These are phyloP conservation scores for Aspergillus caelatus DNA, from an alignment of 2,329 filamentous ascomycete genomes.

Conservation along the genomic window DNA sequence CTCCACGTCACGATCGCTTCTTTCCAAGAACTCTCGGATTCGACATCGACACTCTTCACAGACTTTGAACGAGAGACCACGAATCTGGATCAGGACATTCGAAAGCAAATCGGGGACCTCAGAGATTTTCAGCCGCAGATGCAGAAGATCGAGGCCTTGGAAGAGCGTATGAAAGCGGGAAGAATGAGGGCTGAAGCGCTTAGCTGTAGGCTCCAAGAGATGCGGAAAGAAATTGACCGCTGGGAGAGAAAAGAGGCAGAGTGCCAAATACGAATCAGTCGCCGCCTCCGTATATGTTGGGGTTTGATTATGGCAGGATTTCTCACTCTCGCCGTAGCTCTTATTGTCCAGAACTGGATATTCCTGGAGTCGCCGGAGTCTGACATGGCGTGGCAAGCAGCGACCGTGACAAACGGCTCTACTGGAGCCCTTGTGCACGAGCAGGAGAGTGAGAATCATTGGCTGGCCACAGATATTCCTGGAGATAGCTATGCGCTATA, in stretches of 20 bases:
- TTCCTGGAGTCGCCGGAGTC: constrained; percentile 4
- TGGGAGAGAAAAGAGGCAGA: constrained; percentile 49
- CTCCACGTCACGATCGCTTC: constrained; percentile 44
- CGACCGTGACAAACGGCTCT: constrained; percentile 18
- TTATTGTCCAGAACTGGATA: constrained; percentile 32
- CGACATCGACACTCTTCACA: constrained; percentile 37
- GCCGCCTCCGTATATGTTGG: constrained; percentile 45
- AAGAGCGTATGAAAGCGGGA: constrained; percentile 43
- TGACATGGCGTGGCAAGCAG: constrained; percentile 11
- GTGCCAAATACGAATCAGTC: constrained; percentile 43
- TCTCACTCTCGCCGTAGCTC: constrained; percentile 32
- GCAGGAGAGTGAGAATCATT: constrained; percentile 11
- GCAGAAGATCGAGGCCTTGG: constrained; percentile 38
- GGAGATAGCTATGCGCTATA: constrained; percentile 5
- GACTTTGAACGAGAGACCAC: constrained; percentile 43
- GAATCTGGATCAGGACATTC: constrained; percentile 40
- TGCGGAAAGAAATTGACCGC: constrained; percentile 42
- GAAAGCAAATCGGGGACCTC: constrained; percentile 41
- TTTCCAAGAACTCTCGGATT: constrained; percentile 45
- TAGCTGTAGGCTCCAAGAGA: constrained; percentile 41
- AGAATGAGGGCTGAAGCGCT: constrained; percentile 39
- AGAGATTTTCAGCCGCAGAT: constrained; percentile 43
- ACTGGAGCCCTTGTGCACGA: constrained; percentile 9
- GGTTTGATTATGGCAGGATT: constrained; percentile 28
- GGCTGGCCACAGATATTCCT: neutral